Evolutionary conservation across 179 eudicot genomes (phyloP).

Genomic region (Carnegiea gigantea): DNA sequence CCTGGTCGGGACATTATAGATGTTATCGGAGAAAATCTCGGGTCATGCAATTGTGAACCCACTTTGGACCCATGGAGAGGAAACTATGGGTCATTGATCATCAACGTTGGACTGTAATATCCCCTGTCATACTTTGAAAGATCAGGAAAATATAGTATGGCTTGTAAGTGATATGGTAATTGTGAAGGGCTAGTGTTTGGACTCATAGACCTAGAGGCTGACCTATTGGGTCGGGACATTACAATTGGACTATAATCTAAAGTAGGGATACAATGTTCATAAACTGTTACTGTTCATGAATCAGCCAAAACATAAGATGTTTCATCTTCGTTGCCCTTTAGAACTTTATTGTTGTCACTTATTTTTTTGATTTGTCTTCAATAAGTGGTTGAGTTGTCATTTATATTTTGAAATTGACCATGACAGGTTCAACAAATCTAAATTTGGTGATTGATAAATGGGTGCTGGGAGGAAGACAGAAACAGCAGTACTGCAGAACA

Average conservation of each 20-base stretch:
- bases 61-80: too few relatives aligned
- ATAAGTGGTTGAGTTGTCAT: not conserved
- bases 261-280: not conserved
- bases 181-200: too few relatives aligned
- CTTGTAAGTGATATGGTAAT: too few relatives aligned
- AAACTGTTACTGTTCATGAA: not conserved
- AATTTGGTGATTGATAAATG: conserved; percentile 38
- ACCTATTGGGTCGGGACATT: too few relatives aligned
- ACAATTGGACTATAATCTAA: not conserved
- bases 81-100: too few relatives aligned
- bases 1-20: too few relatives aligned
- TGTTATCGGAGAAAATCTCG: too few relatives aligned
- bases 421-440: not conserved
- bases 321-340: not conserved
- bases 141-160: too few relatives aligned
- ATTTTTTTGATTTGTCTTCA: not conserved
- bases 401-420: not conserved
- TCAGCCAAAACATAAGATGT: not conserved
- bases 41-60: too few relatives aligned
- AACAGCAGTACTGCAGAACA: conserved; percentile 26
- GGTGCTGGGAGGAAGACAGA: conserved; percentile 53
- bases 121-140: too few relatives aligned
- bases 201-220: too few relatives aligned
- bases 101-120: too few relatives aligned
- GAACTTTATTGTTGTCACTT: not conserved